Conservation (phyloP, 768 basidiomycete species). For the Psilocybe cyanescens region DNA sequence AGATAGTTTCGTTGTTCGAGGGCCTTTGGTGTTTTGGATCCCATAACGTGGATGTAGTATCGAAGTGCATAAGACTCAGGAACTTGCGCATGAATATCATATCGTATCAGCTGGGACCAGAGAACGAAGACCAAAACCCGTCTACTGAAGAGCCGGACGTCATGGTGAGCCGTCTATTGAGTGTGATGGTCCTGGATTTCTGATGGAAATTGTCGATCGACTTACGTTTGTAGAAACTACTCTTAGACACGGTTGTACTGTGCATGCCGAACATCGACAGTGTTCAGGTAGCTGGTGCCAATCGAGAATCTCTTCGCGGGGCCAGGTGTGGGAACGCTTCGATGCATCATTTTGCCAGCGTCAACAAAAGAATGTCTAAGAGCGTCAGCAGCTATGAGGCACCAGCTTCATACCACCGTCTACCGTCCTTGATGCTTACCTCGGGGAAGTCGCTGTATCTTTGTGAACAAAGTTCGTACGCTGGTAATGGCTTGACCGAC, state of each 20-base stretch:
- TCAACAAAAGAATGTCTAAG: not conserved
- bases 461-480: not conserved
- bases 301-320: conserved; percentile 3
- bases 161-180: conserved; percentile 4
- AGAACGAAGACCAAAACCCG: not conserved
- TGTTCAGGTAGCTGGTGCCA: conserved; percentile 2
- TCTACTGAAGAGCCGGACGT: not conserved
- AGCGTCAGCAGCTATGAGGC: not conserved
- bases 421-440: conserved; percentile 6
- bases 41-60: not conserved
- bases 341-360: conserved; percentile 9
- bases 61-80: conserved; percentile 1
- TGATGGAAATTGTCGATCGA: not conserved
- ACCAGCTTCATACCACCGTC: not conserved
- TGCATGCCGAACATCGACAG: conserved; percentile 3
- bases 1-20: not conserved
- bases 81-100: conserved; percentile 2
- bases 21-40: conserved; percentile 7
- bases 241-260: conserved; percentile 4
- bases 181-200: not conserved
- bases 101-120: not conserved
- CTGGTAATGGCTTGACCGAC: not conserved
- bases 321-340: conserved; percentile 3
- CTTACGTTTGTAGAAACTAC: not conserved
- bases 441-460: not conserved